Evolutionary conservation across 441 rosid species (phyloP).

Genomic region (Gossypium aridum): DNA sequence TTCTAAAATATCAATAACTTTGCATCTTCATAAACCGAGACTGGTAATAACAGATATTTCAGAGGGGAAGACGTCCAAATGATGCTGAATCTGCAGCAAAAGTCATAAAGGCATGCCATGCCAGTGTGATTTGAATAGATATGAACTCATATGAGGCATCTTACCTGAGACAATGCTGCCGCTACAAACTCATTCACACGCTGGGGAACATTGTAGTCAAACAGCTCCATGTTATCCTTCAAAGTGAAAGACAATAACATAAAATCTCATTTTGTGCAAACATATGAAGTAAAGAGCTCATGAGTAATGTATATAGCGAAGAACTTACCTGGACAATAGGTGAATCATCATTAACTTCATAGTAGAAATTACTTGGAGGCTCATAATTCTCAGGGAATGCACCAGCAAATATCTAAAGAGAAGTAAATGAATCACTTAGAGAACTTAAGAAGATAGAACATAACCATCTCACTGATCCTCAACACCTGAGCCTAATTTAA

Average conservation of each 20-base stretch:
- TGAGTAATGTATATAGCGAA: neutral
- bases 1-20: neutral
- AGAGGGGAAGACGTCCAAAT: neutral
- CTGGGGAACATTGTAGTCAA: conserved; percentile 48
- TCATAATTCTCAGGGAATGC: conserved; percentile 48
- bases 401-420: conserved; percentile 43
- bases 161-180: conserved; percentile 46
- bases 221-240: conserved; percentile 39
- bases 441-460: neutral
- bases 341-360: conserved; percentile 38
- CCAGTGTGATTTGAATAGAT: neutral
- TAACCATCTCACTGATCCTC: neutral
- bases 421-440: conserved; percentile 1
- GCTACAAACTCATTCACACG: conserved; percentile 38
- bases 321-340: conserved; percentile 44
- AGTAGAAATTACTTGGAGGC: conserved; percentile 45
- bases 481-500: neutral
- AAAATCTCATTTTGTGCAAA: conserved; percentile 2
- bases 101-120: neutral
- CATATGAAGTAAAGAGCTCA: neutral
- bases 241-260: conserved; percentile 14
- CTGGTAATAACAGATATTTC: neutral
- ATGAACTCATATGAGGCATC: conserved; percentile 6
- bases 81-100: conserved; percentile 3
- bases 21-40: neutral